Base-by-base conservation (phyloP, 1,284 basidiomycete species). In the Inonotus hispidus region DNA sequence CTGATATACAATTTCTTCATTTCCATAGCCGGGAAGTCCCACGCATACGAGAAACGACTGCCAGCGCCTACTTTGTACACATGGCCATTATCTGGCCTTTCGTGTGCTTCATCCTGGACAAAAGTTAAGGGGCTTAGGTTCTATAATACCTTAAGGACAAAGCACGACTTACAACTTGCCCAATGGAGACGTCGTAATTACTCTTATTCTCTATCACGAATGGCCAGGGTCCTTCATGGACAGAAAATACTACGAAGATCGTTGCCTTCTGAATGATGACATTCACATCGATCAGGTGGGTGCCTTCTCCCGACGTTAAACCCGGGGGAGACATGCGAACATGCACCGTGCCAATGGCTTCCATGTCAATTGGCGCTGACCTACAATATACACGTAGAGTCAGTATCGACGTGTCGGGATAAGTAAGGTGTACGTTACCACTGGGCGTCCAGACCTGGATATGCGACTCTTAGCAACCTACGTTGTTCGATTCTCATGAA, bases 151-250 rank as follows among this genome's bases (percentile, higher is more conserved):
- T 25, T 21, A 32, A 32, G 32, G 32, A 32, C 8, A 32, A 32
- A 8, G 32, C 8, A 8, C 32, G 8, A 67, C 75, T 69, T 68
- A 92, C 93, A 69, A 81, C 83, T 74, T 99, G 96, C 67, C 79
- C 85, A 66, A 98, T 82, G 7, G 77, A 77, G 68, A 97, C 77
- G 0, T 79, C 71, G 62, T 88, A 80, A 66, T 92, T 88, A 62
- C 92, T 96, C 58, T 91, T 86, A 68, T 99, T 99, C 70, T 95
- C 92, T 58, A 99, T 83, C 56, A 82, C 79, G 72, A 96, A 95
- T 0, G 97, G 96, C 93, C 95, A 98, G 1, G 81, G 81, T 49
- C 87, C 86, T 8, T 76, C 79, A 50, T 93, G 90, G 53, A 77
- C 73, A 27, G 81, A 79, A 62, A 99, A 76, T 61, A 84, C 83